Percentiles rank a stretch among this genome's conserved stretches.
These are phyloP conservation scores for Exophiala sideris DNA, from an alignment of 2,329 filamentous ascomycete genomes.

Conservation along the genomic window DNA sequence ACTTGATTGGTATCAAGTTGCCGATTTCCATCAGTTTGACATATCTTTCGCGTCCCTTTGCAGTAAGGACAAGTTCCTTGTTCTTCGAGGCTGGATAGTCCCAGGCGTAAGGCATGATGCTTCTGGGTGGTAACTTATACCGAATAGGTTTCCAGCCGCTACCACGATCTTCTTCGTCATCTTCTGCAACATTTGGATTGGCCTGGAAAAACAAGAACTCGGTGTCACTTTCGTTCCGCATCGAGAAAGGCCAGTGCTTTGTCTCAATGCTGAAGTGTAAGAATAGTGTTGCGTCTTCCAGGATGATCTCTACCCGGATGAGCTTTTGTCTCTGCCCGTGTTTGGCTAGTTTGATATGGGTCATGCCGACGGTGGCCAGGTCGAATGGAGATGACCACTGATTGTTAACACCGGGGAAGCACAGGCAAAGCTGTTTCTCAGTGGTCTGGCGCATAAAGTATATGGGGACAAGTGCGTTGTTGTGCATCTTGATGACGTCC, in stretches of 20 bases:
- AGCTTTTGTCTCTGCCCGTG: slow-evolving; percentile 84
- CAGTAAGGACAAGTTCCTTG: slow-evolving; percentile 83
- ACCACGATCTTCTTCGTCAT: slow-evolving; percentile 68
- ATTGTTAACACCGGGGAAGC: slow-evolving; percentile 90
- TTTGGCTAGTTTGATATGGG: slow-evolving; percentile 90
- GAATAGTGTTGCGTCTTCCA: slow-evolving; percentile 93
- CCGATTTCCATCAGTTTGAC: slow-evolving; percentile 96
- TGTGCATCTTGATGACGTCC: slow-evolving; percentile 71
- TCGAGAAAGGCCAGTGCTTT: slow-evolving; percentile 97
- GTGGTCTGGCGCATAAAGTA: slow-evolving; percentile 82
- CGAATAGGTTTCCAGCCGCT: slow-evolving; percentile 89
- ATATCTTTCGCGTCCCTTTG: slow-evolving; percentile 77
- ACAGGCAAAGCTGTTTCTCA: slow-evolving; percentile 86
- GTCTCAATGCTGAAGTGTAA: slow-evolving; percentile 84
- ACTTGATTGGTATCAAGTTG: slow-evolving; percentile 90
- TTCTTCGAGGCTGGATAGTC: slow-evolving; percentile 97
- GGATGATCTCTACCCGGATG: slow-evolving; percentile 80
- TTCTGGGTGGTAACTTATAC: slow-evolving; percentile 86
- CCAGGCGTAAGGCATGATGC: slow-evolving; percentile 99
- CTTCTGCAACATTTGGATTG: slow-evolving; percentile 87
- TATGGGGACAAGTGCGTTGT: slow-evolving; percentile 77
- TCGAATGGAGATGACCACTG: slow-evolving; percentile 98
- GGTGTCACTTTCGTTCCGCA: slow-evolving; percentile 95
- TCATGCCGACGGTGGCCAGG: slow-evolving; percentile 88
- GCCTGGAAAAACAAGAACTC: slow-evolving; percentile 97